Evolutionary conservation across 1,284 basidiomycete species (phyloP), one percentile per base, ranked within the genome.

Genomic region (Rhodotorula sp.): DNA sequence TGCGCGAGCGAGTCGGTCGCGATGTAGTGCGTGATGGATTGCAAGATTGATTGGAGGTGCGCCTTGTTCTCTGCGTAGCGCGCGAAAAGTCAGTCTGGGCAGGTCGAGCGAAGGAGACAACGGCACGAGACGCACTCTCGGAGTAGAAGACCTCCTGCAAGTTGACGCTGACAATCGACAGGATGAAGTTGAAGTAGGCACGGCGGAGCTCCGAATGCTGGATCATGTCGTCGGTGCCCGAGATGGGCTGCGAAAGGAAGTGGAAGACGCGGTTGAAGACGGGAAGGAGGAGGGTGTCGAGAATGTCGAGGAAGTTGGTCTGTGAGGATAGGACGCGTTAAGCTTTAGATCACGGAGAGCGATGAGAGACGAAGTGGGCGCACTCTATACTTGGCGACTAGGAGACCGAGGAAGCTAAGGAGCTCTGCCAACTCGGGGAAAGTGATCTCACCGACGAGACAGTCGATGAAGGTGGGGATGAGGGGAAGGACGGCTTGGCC

Each of bases 391-490:
- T 91, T 92, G 81, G 96, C 92, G 69, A 95, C 89, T 68, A 99
- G 83, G 28, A 97, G 83, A 13, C 88, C 88, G 66, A 99, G 89
- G 83, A 99, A 99, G 78, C 89, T 89, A 84, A 99, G 88, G 78
- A 99, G 96, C 78, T 99, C 96, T 54, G 91, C 88, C 69, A 99
- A 83, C 81, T 99, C 96, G 13, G 88, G 87, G 1, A 92, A 89
- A 73, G 95, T 94, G 74, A 96, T 94, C 77, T 97, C 91, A 10
- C 88, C 86, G 59, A 99, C 86, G 37, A 99, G 86, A 77, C 90
- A 89, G 55, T 87, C 85, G 86, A 98, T 97, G 62, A 99, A 82
- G 30, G 88, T 83, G 10, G 93, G 91, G 61, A 96, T 91, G 76
- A 82, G 57, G 77, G 83, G 78, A 55, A 83, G 73, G 68, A 93